Evolutionary conservation across 2,329 filamentous ascomycete genomes (phyloP).

Genomic region (Apiospora koreana): DNA sequence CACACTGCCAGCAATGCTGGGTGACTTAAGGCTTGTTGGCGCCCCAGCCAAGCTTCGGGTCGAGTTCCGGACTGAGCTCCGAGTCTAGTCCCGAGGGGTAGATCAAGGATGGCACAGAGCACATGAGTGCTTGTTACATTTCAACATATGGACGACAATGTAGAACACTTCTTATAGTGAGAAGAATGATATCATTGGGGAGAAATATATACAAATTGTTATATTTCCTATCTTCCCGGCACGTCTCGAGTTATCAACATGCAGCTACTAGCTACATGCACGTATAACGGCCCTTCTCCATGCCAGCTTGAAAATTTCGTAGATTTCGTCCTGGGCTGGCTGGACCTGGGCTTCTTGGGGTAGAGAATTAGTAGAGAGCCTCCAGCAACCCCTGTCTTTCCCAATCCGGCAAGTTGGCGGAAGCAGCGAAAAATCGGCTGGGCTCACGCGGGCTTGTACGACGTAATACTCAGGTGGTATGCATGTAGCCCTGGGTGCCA

Average conservation of each 20-base stretch:
- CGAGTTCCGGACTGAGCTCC: constrained; percentile 4
- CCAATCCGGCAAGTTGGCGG: constrained; percentile 1
- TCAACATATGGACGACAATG: background rate
- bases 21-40: background rate
- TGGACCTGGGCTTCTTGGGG: background rate
- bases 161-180: too few relatives aligned
- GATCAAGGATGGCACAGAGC: constrained; percentile 3
- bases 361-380: too few relatives aligned
- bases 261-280: background rate
- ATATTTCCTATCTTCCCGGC: background rate
- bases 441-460: constrained; percentile 1
- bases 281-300: background rate
- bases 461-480: constrained; percentile 7
- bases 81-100: constrained; percentile 3
- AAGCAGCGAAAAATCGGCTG: constrained; percentile 4
- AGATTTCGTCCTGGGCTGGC: background rate
- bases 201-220: background rate
- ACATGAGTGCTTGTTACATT: background rate
- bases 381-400: background rate
- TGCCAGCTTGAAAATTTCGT: background rate
- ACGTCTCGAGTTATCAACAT: too few relatives aligned
- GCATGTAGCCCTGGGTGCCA: constrained; percentile 7
- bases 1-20: background rate
- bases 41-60: background rate
- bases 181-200: too few relatives aligned